Conservation (phyloP, 495 filamentous ascomycete genomes). For the Neurospora sp. region DNA sequence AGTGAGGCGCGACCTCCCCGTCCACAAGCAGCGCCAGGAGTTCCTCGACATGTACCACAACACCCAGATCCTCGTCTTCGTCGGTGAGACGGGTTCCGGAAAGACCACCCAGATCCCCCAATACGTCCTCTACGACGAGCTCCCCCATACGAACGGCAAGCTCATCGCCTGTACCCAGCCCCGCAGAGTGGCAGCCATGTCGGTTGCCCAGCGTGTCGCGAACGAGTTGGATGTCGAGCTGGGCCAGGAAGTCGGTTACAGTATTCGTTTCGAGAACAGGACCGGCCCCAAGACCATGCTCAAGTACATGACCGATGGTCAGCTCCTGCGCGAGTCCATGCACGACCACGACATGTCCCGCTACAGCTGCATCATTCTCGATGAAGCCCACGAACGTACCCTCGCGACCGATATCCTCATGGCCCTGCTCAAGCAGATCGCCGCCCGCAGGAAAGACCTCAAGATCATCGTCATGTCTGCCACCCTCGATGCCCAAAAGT, state of each 20-base stretch:
- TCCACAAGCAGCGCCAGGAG: constrained; percentile 84
- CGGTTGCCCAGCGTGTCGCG: constrained; percentile 95
- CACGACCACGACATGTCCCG: constrained; percentile 82
- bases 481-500: constrained; percentile 93
- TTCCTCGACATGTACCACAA: constrained; percentile 88
- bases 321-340: constrained; percentile 97
- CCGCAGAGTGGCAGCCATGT: constrained; percentile 97
- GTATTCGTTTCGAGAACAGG: constrained; percentile 96
- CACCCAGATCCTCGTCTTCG: constrained; percentile 92
- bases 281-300: constrained; percentile 83
- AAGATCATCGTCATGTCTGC: constrained; percentile 99
- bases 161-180: constrained; percentile 97
- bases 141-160: constrained; percentile 73
- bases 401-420: constrained; percentile 93
- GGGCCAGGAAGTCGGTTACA: constrained; percentile 96
- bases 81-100: constrained; percentile 97
- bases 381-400: constrained; percentile 95
- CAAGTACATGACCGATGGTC: constrained; percentile 99
- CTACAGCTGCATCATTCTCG: constrained; percentile 97
- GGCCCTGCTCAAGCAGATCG: constrained; percentile 85
- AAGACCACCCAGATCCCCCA: constrained; percentile 99
- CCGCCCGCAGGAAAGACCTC: constrained; percentile 65
- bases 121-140: constrained; percentile 94
- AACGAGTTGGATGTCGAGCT: constrained; percentile 91
- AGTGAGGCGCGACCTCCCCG: constrained; percentile 74